Evolutionary conservation across 495 filamentous ascomycete species (phyloP).

Genomic region (Apodospora peruviana): DNA sequence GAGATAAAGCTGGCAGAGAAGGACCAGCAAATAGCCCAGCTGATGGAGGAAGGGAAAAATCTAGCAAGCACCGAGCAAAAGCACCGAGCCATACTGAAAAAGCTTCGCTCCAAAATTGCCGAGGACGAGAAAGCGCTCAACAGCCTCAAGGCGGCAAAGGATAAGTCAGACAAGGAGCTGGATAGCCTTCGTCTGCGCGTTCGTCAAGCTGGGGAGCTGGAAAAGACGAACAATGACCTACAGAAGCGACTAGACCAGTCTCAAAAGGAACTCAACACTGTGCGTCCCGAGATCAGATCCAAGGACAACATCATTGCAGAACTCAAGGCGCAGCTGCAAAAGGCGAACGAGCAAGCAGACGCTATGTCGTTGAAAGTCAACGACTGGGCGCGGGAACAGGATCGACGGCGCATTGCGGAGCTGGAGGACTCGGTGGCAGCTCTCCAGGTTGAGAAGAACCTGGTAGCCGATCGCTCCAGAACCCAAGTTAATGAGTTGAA

Average conservation of each 20-base stretch:
- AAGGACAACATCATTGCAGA: constrained; percentile 62
- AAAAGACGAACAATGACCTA: constrained; percentile 59
- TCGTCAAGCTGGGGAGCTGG: constrained; percentile 60
- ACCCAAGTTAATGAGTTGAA: constrained; percentile 63
- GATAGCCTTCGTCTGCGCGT: constrained; percentile 52
- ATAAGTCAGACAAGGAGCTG: constrained; percentile 62
- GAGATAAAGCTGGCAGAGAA: constrained; percentile 82
- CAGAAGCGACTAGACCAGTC: constrained; percentile 56
- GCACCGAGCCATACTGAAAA: constrained; percentile 77
- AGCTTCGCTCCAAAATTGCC: constrained; percentile 56
- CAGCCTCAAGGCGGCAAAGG: constrained; percentile 55
- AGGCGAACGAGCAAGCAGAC: constrained; percentile 60
- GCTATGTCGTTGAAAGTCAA: constrained; percentile 62
- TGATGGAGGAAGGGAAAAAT: constrained; percentile 91
- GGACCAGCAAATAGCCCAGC: constrained; percentile 79
- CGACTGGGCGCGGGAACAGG: constrained; percentile 60
- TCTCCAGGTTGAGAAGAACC: constrained; percentile 68
- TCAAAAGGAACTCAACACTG: constrained; percentile 63
- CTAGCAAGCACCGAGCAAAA: constrained; percentile 80
- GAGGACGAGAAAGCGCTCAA: constrained; percentile 62
- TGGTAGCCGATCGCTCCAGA: constrained; percentile 62
- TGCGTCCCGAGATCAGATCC: constrained; percentile 59
- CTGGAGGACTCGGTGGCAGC: constrained; percentile 69
- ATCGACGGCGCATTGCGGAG: constrained; percentile 58
- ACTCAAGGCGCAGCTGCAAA: constrained; percentile 64